Conservation (phyloP, 2,329 filamentous ascomycete genomes). For the Colletotrichum aenigma region DNA sequence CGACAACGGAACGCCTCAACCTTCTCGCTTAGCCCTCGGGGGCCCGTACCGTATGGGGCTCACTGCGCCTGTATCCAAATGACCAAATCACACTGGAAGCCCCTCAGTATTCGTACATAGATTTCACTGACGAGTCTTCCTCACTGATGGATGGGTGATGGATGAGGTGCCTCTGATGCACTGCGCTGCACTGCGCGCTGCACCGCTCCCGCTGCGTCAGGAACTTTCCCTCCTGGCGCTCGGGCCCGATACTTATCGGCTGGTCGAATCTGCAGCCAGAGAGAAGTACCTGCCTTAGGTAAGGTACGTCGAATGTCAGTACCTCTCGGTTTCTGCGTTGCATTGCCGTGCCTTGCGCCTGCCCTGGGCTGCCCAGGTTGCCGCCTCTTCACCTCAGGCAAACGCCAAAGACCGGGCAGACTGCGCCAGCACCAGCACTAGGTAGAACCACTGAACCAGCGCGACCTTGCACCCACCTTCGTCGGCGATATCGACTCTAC, state of each 20-base stretch:
- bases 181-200: not conserved
- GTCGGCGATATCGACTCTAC: not conserved
- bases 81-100: not conserved
- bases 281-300: slow-evolving; percentile 3
- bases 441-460: not conserved
- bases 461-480: not conserved
- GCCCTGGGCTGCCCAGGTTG: not conserved
- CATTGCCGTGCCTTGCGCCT: not conserved
- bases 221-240: not conserved
- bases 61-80: not conserved
- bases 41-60: not conserved
- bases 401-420: not conserved
- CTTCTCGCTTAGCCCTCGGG: not conserved
- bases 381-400: not conserved
- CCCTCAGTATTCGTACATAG: not conserved
- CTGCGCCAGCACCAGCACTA: not conserved
- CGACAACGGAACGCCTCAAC: not conserved
- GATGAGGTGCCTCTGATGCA: not conserved
- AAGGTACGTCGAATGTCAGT: not conserved
- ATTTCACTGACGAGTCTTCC: not conserved
- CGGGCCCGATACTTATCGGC: not conserved
- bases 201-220: not conserved
- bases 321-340: not conserved
- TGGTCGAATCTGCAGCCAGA: not conserved
- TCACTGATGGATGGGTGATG: not conserved